Evolutionary conservation across 345 rosid species (phyloP), one percentile per base, ranked within the genome.

Genomic region (rapeseed (Brassica napus)): DNA sequence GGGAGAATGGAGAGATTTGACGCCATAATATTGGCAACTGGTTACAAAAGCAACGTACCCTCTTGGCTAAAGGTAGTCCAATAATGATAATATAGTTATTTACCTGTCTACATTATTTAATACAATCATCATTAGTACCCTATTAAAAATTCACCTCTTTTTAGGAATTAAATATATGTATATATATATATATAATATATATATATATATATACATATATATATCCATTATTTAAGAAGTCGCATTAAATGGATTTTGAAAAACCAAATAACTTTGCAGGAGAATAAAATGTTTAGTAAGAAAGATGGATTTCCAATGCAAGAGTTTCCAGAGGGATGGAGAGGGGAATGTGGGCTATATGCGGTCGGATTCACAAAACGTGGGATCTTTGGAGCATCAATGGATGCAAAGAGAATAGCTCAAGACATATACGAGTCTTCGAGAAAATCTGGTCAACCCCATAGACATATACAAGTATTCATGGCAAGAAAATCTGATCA

Each of bases 381-480:
- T 52, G 57, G 57, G 8, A 52, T 52, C 3, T 52, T 52, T 52
- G 57, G 57, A 52, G 57, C 57, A 52, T 52, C 57, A n/a, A 52
- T 52, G 57, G 57, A 52, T 52, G 57, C 57, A 52, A 52, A n/a
- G 57, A n/a, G 57, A 52, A 52, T 52, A 52, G 57, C 57, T 52
- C 57, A 52, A 52, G 57, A 52, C 8, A 52, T 52, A 52, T 52
- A 52, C 57, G 57, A 52, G 57, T 52, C 57, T 14, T 52, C 57
- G n/a, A 52, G 16, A 52, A 52, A 52, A 52, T 52, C 57, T 52
- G 57, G 15, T 52, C 57, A 52, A n/a, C 57, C 54, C 54, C 57
- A 52, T 14, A 52, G 21, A 52, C 57, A 52, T 52, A 52, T 52
- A 52, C 57, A 52, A 52, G 57, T 52, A 15, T 52, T 14, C 57